phyloP scores from a whole-genome alignment of 306 rosid genomes.

The Psophocarpus tetragonolobus region DNA sequence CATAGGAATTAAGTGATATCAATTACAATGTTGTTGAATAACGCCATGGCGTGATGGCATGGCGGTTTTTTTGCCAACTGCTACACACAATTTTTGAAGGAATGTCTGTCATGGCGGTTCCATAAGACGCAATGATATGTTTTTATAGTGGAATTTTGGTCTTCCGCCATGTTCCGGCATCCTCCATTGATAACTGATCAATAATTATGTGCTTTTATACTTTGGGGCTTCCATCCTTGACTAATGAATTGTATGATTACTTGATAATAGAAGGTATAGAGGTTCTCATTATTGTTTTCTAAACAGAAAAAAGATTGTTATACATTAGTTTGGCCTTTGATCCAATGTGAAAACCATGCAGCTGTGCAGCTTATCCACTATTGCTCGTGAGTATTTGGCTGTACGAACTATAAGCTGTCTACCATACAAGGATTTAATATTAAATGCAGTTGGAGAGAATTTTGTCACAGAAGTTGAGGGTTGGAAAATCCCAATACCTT shows the following conservation, averaged over 20 bases:
- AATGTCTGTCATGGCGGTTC: too few relatives aligned
- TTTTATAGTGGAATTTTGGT: too few relatives aligned
- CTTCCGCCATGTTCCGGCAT: too few relatives aligned
- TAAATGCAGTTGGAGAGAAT: conserved; percentile 56
- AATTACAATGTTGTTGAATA: too few relatives aligned
- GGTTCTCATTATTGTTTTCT: conserved; percentile 6
- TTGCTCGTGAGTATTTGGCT: conserved; percentile 82
- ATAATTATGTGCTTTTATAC: neutral
- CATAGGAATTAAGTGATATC: neutral
- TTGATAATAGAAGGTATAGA: neutral
- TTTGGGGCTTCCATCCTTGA: conserved; percentile 1
- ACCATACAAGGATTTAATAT: conserved; percentile 83
- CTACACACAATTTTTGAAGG: too few relatives aligned
- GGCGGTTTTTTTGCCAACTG: too few relatives aligned
- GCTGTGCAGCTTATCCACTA: conserved; percentile 93
- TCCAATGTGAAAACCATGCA: conserved; percentile 43
- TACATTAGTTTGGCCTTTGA: conserved; percentile 17
- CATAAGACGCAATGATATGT: too few relatives aligned
- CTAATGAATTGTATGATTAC: neutral
- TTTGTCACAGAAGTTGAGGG: conserved; percentile 47
- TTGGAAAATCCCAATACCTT: conserved; percentile 77
- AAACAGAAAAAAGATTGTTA: conserved; percentile 8
- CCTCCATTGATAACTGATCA: too few relatives aligned
- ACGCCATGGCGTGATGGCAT: too few relatives aligned
- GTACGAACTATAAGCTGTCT: conserved; percentile 61